A percentile compares a stretch with the other conserved stretches of the same genome.
Conservation (phyloP, 768 basidiomycete genomes). For the Brasilioporus rufonigricans region DNA sequence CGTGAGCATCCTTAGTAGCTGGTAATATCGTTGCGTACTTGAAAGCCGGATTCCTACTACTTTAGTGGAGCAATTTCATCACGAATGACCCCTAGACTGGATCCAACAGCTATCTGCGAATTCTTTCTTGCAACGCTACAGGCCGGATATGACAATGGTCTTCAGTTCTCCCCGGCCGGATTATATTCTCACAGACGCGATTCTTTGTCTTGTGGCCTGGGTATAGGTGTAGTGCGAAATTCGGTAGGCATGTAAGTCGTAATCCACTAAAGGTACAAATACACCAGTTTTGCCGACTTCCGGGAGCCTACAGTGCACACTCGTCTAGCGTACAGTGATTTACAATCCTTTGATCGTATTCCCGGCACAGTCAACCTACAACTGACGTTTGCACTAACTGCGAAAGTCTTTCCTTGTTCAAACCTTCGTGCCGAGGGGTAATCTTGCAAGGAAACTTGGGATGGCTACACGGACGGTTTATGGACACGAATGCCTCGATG, state of each 20-base stretch:
- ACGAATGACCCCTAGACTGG: neutral
- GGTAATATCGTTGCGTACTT: slow-evolving; percentile 11
- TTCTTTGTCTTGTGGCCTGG: no score
- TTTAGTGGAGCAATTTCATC: neutral
- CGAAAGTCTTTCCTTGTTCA: neutral
- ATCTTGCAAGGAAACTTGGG: neutral
- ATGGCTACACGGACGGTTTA: neutral
- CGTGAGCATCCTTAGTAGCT: slow-evolving; percentile 8
- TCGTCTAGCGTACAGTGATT: no score
- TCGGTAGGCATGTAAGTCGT: no score
- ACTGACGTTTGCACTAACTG: neutral
- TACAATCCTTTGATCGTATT: no score
- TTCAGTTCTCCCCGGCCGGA: neutral
- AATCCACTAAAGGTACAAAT: no score
- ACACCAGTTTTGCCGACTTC: no score
- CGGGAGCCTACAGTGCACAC: no score
- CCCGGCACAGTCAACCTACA: no score
- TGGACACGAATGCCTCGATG: neutral
- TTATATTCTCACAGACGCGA: no score
- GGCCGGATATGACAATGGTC: neutral
- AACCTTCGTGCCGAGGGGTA: neutral
- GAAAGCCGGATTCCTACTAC: neutral
- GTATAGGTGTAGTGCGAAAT: no score
- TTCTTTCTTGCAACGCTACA: no score
- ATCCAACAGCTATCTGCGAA: neutral